phyloP scores from a whole-genome alignment of 768 basidiomycete species.

The Suillus cothurnatus region DNA sequence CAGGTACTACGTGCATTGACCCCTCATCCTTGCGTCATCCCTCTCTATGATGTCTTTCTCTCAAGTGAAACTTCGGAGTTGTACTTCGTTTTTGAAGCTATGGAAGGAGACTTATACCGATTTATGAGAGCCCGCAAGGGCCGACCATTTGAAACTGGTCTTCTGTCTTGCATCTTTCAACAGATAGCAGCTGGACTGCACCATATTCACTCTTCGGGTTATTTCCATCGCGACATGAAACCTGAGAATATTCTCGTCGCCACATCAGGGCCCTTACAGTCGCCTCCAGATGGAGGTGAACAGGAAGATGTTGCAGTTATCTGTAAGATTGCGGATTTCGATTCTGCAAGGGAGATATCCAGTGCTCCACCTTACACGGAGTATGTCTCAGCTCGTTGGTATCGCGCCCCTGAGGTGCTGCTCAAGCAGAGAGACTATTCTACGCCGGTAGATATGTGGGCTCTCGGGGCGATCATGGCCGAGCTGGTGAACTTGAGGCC shows the following conservation, averaged over 20 bases:
- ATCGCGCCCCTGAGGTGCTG: slow-evolving; percentile 96
- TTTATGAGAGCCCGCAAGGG: slow-evolving; percentile 97
- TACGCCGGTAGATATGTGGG: slow-evolving; percentile 99
- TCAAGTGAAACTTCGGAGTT: slow-evolving; percentile 92
- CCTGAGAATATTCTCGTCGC: slow-evolving; percentile 98
- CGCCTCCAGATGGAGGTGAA: slow-evolving; percentile 59
- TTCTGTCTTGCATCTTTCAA: slow-evolving; percentile 90
- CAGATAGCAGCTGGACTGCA: slow-evolving; percentile 91
- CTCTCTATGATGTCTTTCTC: slow-evolving; percentile 98
- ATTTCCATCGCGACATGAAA: slow-evolving; percentile 99
- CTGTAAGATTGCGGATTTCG: slow-evolving; percentile 98
- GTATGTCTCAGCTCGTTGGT: slow-evolving; percentile 99
- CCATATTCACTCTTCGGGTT: slow-evolving; percentile 90
- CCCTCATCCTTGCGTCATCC: slow-evolving; percentile 95
- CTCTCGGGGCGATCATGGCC: slow-evolving; percentile 96
- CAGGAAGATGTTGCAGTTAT: slow-evolving; percentile 95
- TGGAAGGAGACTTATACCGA: slow-evolving; percentile 99
- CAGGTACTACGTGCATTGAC: slow-evolving; percentile 94
- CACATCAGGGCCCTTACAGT: slow-evolving; percentile 86
- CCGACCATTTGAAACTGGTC: slow-evolving; percentile 89
- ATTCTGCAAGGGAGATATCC: slow-evolving; percentile 86
- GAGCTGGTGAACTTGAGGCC: slow-evolving; percentile 95
- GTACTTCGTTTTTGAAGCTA: slow-evolving; percentile 99
- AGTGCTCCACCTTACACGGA: slow-evolving; percentile 95
- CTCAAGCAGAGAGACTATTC: slow-evolving; percentile 92